Percentiles rank a stretch among this genome's conserved stretches.
These are phyloP conservation scores for Stachybotrys echinatus DNA, from an alignment of 2,329 filamentous ascomycete species.

Conservation along the genomic window DNA sequence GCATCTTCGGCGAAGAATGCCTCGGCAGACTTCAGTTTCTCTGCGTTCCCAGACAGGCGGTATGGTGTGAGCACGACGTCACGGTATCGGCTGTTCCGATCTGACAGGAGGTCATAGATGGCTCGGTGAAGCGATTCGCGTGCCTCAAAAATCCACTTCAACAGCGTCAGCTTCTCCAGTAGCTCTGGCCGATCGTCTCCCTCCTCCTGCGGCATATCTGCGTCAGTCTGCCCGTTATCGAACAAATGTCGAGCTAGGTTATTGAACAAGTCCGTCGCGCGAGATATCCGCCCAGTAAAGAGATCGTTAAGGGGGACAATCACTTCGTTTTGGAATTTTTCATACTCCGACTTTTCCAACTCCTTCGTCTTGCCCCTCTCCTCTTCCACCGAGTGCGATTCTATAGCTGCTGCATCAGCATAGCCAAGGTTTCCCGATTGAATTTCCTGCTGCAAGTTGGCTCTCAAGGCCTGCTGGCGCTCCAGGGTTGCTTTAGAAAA, in stretches of 20 bases:
- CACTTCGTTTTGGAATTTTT: slow-evolving; percentile 76
- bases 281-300: slow-evolving; percentile 67
- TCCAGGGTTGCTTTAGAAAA: slow-evolving; percentile 42
- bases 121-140: slow-evolving; percentile 83
- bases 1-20: slow-evolving; percentile 80
- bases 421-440: slow-evolving; percentile 74
- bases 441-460: slow-evolving; percentile 75
- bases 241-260: slow-evolving; percentile 68
- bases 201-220: slow-evolving; percentile 87
- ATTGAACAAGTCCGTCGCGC: slow-evolving; percentile 72
- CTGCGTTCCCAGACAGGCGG: slow-evolving; percentile 64
- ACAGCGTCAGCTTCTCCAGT: slow-evolving; percentile 84
- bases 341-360: slow-evolving; percentile 74
- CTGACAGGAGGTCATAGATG: slow-evolving; percentile 76
- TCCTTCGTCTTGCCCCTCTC: slow-evolving; percentile 68
- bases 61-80: slow-evolving; percentile 82
- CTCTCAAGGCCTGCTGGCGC: slow-evolving; percentile 59
- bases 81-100: slow-evolving; percentile 82
- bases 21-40: slow-evolving; percentile 74
- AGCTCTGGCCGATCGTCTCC: slow-evolving; percentile 93
- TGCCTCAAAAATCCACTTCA: slow-evolving; percentile 96
- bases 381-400: slow-evolving; percentile 66
- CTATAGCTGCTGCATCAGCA: slow-evolving; percentile 74
- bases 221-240: slow-evolving; percentile 55
- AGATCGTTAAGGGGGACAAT: slow-evolving; percentile 80